phyloP scores from a whole-genome alignment of 202 grass and related monocot species.

The Schoenoplectus triqueter region DNA sequence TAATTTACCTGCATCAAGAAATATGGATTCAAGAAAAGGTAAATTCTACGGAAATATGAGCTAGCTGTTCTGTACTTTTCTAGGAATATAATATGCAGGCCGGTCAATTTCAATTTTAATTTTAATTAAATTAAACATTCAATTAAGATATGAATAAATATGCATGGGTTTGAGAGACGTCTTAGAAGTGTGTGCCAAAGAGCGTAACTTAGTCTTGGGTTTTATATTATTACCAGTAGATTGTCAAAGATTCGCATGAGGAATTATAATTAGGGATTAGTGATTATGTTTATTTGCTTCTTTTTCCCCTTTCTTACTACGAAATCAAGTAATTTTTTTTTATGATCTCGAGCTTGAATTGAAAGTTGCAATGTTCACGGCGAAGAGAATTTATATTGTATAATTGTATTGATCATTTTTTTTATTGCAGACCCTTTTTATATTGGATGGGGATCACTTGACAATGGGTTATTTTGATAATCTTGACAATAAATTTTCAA shows the following conservation, averaged over 20 bases:
- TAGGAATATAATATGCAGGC: neutral
- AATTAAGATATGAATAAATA: neutral
- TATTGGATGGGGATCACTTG: too few relatives aligned
- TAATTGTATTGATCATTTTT: neutral
- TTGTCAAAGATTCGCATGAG: slow-evolving; percentile 39
- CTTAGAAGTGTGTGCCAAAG: slow-evolving; percentile 40
- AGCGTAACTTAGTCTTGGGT: slow-evolving; percentile 32
- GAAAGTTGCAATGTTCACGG: neutral
- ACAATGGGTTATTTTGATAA: too few relatives aligned
- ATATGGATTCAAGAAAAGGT: slow-evolving; percentile 19
- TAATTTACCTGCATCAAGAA: neutral
- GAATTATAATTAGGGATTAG: slow-evolving; percentile 10
- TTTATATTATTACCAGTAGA: slow-evolving; percentile 11
- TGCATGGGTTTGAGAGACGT: slow-evolving; percentile 32
- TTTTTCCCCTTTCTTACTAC: neutral
- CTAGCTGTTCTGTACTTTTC: slow-evolving; percentile 24
- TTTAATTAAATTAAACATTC: neutral
- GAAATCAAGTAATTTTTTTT: neutral
- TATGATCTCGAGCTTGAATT: neutral
- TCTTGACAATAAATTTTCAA: too few relatives aligned
- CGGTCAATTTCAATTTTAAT: slow-evolving; percentile 2
- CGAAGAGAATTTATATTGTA: neutral
- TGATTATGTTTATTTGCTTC: neutral
- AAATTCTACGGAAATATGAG: slow-evolving; percentile 21
- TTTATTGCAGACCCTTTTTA: too few relatives aligned